Evolutionary conservation across 768 basidiomycete genomes (phyloP), one percentile per base, ranked within the genome.

Genomic region (Tulasnella sp.): DNA sequence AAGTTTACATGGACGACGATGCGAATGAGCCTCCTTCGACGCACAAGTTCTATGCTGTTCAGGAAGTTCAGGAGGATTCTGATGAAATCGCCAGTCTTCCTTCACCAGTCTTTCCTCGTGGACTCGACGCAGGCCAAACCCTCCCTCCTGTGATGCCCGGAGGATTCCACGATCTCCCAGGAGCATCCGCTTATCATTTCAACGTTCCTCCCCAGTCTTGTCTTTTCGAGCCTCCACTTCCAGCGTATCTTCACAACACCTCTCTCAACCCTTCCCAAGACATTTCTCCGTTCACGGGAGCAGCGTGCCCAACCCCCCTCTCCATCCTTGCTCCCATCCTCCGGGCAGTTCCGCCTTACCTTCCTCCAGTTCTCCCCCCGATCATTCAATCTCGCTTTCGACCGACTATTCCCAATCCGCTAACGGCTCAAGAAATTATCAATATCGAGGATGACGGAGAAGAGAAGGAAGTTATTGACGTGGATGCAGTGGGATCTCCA

Each of bases 31-130:
- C 47, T 19, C 69, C 41, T 14, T 44, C 69, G 26, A 47, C 69
- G n/a, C 69, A 70, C 19, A 70, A 70, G 42, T 62, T 44, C 69
- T 70, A 47, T 36, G 35, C 69, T 4, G 69, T 52, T 19, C 41
- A 52, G 36, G 69, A 70, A 34, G n/a, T 70, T 29, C 44, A 40
- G 26, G 41, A 44, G 22, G 64, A 65, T 19, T 9, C 34, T 8
- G 34, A 36, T 17, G 64, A 65, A 34, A 37, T 4, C 22, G 64
- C 17, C 9, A 65, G 64, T 34, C 12, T 65, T 11, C 64, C 64
- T 9, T 65, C 64, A 26, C 64, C 64, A 65, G 11, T 65, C 11
- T 36, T 65, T 29, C 52, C 52, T 29, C 52, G 52, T 32, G 52
- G 52, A 14, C 64, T n/a, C n/a, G 39, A 65, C 17, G 35, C 19